Evolutionary conservation across 164 flowering plant species (phyloP), one percentile per base, ranked within the genome.

Genomic region (Houttuynia cordata): DNA sequence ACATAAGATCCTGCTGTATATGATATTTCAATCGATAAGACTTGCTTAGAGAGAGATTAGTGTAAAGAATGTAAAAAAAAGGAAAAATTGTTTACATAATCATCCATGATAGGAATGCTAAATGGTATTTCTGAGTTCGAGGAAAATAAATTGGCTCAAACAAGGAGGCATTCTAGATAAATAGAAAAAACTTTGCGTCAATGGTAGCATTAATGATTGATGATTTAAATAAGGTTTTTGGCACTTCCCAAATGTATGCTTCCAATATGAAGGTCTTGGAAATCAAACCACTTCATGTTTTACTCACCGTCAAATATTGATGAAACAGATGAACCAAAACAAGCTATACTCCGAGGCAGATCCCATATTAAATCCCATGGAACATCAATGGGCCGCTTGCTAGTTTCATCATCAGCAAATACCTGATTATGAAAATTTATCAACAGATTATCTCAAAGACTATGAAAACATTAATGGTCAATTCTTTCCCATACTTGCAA

Each of bases 381-480:
- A 62, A 92, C 88, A 68, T 76, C 73, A 54, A 92, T 81, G 22
- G 98, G 98, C 53, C 71, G 70, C n/a, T 81, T 71, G 66, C 98
- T 89, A 25, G 96, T 79, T 24, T 78, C 91, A 73, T 89, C 89
- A 66, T 92, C 97, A 12, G 97, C 96, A 72, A 92, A 92, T 30
- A 92, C 87, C 98, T 91, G 78, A 45, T 12, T 45, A 45, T 12
- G 17, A 45, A 17, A 0, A 45, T 2, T 4, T 4, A 8, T 30
- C 37, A 30, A 30, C 37, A 30, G 4, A 30, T 2, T 30, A 6
- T 30, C 37, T 30, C 8, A 10, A 45, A 45, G 17, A 14, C 2
- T 45, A 45, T 45, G 14, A 45, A 45, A 12, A 10, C 9, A 45
- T 45, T 45, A 12, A 12, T 17, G 17, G 14, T 45, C 49, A 45